Evolutionary conservation across 208 protist species (phyloP), one percentile per base, ranked within the genome.

Genomic region (Crithidia expoeki): DNA sequence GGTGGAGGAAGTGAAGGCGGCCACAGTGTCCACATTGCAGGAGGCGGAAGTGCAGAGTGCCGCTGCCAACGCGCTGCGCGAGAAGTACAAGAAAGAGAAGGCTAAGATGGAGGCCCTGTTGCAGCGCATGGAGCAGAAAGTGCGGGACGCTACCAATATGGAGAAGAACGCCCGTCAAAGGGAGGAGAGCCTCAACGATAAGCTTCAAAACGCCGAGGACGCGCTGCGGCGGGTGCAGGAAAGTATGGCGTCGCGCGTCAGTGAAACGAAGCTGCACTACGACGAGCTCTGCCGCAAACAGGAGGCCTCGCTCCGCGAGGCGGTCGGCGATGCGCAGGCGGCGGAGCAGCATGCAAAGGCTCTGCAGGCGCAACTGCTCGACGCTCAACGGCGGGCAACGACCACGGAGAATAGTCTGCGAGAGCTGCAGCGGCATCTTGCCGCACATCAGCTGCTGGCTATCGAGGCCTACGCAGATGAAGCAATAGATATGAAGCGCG

Each of bases 21-120:
- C 76, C 16, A 67, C 76, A 40, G 68, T 57, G n/a, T 49, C 61
- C 30, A 66, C 67, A 17, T 47, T 76, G 30, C 67, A 72, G 57
- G 17, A 74, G 52, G 70, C 84, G 55, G 73, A 69, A 50, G 68
- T 62, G 36, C 64, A 85, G 76, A 76, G 61, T 21, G 47, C 74
- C n/a, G 76, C 76, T 2, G 81, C 86, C 44, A 59, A 67, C 33
- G 62, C 63, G n/a, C 57, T 94, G 27, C 68, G 74, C 0, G 79
- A 78, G 16, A 81, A 79, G 49, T 89, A 87, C 77, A 85, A 84
- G 67, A 83, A 84, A 53, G 85, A 90, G 47, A 78, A 78, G 55
- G 52, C 75, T 9, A 85, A 86, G 67, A 90, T 90, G 80, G 85
- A 87, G 59, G 62, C 55, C 34, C 62, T 88, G 34, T 61, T 84